Conservation (phyloP, 495 filamentous ascomycete species). For the Peziza echinospora region DNA sequence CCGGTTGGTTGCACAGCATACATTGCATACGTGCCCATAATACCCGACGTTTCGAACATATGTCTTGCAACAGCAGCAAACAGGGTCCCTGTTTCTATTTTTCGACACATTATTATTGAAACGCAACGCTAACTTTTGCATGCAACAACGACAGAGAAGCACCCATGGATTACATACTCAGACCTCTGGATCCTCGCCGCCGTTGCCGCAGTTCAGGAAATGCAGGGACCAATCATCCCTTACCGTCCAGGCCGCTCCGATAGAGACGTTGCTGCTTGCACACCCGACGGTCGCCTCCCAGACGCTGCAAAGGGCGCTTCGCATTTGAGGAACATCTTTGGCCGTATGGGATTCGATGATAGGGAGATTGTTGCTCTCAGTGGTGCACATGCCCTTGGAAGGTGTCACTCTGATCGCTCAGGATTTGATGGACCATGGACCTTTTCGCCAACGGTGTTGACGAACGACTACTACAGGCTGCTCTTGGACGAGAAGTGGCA, state of each 20-base stretch:
- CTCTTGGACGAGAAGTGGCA: conserved; percentile 83
- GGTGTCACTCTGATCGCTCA: conserved; percentile 73
- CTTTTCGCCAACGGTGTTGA: conserved; percentile 82
- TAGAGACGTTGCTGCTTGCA: conserved; percentile 63
- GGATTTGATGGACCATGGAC: conserved; percentile 90
- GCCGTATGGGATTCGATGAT: conserved; percentile 96
- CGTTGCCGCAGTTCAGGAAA: conserved; percentile 77
- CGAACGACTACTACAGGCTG: conserved; percentile 83
- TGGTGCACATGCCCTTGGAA: conserved; percentile 81
- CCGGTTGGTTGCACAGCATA: no score
- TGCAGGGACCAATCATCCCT: conserved; percentile 70
- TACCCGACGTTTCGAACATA: background rate
- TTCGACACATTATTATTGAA: background rate
- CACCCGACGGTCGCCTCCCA: conserved; percentile 87
- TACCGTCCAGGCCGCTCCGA: conserved; percentile 80
- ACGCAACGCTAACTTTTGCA: no score
- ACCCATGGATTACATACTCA: conserved; percentile 90
- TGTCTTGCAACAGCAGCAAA: background rate
- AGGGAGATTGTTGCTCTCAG: conserved; percentile 80
- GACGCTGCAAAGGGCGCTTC: conserved; percentile 59
- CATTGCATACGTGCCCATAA: no score
- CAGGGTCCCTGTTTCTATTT: background rate
- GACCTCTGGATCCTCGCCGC: conserved; percentile 91
- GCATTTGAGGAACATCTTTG: conserved; percentile 84
- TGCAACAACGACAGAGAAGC: conserved; percentile 34